Percentiles rank a stretch among this genome's conserved stretches.
Conservation (phyloP, 495 filamentous ascomycete species). For the Cercophora samala region DNA sequence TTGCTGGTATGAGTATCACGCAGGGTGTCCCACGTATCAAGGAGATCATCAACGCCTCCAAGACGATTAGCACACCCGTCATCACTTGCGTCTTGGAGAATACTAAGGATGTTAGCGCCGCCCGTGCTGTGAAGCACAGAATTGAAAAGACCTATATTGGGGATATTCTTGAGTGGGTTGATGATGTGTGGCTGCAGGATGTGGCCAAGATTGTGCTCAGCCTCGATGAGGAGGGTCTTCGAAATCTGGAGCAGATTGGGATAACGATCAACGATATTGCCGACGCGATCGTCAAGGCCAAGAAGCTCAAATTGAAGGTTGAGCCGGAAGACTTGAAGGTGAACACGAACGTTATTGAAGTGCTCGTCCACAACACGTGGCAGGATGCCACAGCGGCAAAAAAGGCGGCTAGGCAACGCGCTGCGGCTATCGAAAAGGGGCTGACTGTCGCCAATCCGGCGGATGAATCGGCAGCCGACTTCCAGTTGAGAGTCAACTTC, state of each 20-base stretch:
- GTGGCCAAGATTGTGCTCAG: constrained; percentile 68
- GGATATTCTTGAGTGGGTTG: constrained; percentile 71
- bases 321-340: constrained; percentile 39
- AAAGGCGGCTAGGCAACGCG: constrained; percentile 53
- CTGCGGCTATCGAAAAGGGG: constrained; percentile 36
- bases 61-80: constrained; percentile 87
- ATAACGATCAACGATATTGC: constrained; percentile 66
- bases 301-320: constrained; percentile 71
- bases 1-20: constrained; percentile 97
- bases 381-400: constrained; percentile 40
- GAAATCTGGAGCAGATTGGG: constrained; percentile 73
- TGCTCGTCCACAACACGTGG: constrained; percentile 53
- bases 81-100: constrained; percentile 79
- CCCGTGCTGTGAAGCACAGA: constrained; percentile 80
- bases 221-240: constrained; percentile 72
- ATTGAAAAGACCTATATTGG: constrained; percentile 84
- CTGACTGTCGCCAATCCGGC: constrained; percentile 22
- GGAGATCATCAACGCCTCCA: constrained; percentile 98
- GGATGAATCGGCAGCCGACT: constrained; percentile 57
- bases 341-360: constrained; percentile 48
- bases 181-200: constrained; percentile 77
- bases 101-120: constrained; percentile 64
- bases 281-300: constrained; percentile 66
- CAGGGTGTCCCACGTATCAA: constrained; percentile 99
- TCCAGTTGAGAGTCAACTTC: constrained; percentile 76